Conservation (phyloP, 2,329 filamentous ascomycete species). For the Zymoseptoria crescenta region DNA sequence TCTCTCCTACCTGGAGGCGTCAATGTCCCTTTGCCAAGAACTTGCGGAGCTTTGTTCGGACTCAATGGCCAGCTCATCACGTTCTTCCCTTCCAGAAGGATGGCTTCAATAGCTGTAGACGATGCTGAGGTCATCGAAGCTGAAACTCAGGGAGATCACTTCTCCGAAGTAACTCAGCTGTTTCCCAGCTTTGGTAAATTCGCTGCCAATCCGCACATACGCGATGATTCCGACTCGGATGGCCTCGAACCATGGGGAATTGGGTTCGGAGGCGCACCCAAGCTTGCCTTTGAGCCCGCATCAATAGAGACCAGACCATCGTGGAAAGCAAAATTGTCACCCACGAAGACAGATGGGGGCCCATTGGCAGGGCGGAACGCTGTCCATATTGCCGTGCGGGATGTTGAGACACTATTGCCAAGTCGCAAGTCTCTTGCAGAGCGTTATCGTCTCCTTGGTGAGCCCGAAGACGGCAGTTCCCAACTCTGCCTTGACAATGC, state of each 20-base stretch:
- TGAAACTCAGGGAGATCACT: conserved; percentile 57
- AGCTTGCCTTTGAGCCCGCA: conserved; percentile 46
- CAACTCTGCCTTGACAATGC: conserved; percentile 81
- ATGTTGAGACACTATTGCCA: conserved; percentile 64
- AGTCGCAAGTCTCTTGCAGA: conserved; percentile 69
- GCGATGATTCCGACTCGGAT: conserved; percentile 8
- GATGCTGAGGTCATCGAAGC: conserved; percentile 22
- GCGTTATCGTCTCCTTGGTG: conserved; percentile 76
- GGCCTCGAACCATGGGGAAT: conserved; percentile 1
- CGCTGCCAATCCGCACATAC: background rate
- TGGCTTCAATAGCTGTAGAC: conserved; percentile 32
- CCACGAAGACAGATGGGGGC: conserved; percentile 11
- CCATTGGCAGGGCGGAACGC: conserved; percentile 39
- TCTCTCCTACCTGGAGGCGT: conserved; percentile 53
- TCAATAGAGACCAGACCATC: conserved; percentile 33
- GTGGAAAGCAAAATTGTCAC: conserved; percentile 28
- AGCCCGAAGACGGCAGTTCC: conserved; percentile 46
- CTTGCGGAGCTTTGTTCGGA: conserved; percentile 51
- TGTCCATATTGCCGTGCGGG: conserved; percentile 66
- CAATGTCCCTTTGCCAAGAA: conserved; percentile 56
- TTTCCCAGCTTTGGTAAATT: conserved; percentile 27
- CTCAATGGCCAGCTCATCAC: conserved; percentile 50
- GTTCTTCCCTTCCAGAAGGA: conserved; percentile 48
- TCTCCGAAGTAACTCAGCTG: conserved; percentile 38
- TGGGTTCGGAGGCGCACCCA: background rate